Evolutionary conservation across 2,329 filamentous ascomycete species (phyloP).

Genomic region (Botryotinia narcissicola): DNA sequence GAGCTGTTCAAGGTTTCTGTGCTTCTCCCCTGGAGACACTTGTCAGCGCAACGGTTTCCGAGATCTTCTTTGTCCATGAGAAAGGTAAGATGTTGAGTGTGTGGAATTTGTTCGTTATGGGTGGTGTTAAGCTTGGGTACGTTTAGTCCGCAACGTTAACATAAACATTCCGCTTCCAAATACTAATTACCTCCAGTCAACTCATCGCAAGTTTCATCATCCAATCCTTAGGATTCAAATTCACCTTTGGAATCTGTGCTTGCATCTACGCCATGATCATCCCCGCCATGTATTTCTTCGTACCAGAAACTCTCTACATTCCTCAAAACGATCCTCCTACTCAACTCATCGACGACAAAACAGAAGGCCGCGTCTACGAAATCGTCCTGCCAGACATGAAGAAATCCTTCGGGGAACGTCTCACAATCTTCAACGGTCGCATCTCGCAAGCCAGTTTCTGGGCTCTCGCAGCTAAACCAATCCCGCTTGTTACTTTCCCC

Average conservation of each 20-base stretch:
- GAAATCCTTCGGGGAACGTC: conserved; percentile 41
- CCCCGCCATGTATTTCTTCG: conserved; percentile 45
- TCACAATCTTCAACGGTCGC: conserved; percentile 42
- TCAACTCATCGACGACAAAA: conserved; percentile 32
- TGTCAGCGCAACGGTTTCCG: conserved; percentile 42
- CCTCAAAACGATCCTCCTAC: conserved; percentile 21
- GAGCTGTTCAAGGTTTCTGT: conserved; percentile 36
- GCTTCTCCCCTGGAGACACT: conserved; percentile 38
- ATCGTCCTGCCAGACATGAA: conserved; percentile 31
- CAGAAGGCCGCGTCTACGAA: conserved; percentile 31
- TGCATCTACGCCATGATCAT: conserved; percentile 44
- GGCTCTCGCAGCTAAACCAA: conserved; percentile 43
- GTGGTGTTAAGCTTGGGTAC: conserved; percentile 36
- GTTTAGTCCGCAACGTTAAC: neutral
- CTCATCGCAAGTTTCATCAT: conserved; percentile 45
- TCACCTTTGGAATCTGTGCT: conserved; percentile 42
- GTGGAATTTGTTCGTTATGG: conserved; percentile 34
- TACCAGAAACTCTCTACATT: conserved; percentile 45
- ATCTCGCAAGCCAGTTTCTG: conserved; percentile 42
- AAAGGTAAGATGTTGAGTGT: conserved; percentile 40
- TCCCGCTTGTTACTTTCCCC: conserved; percentile 51
- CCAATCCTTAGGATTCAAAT: conserved; percentile 39
- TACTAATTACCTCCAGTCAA: conserved; percentile 36
- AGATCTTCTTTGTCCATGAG: conserved; percentile 48
- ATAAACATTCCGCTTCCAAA: no score